Percentiles rank a stretch among this genome's conserved stretches.
These are phyloP conservation scores for Mortierella sp. DNA, from an alignment of 371 early-diverging fungal genomes.

Conservation along the genomic window DNA sequence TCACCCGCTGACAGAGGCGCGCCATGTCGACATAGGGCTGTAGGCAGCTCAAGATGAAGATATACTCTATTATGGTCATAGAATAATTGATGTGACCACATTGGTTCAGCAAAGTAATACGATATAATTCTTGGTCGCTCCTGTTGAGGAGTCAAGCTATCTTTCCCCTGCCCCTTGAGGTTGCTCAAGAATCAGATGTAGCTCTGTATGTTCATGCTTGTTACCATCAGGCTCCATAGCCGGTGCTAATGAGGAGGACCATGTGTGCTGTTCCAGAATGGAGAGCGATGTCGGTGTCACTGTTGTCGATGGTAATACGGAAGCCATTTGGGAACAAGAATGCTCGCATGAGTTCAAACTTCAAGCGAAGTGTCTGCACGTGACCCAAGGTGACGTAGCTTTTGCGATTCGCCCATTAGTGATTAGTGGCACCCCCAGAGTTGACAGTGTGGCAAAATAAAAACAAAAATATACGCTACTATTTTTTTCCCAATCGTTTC, in stretches of 20 bases:
- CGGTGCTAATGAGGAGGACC: slow-evolving; percentile 47
- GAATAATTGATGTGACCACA: neutral
- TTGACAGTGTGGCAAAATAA: no score
- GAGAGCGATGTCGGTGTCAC: slow-evolving; percentile 35
- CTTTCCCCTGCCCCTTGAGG: no score
- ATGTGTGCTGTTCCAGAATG: slow-evolving; percentile 38
- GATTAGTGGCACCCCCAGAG: no score
- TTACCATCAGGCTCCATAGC: slow-evolving; percentile 51
- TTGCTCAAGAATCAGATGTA: no score
- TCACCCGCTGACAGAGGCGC: slow-evolving; percentile 24
- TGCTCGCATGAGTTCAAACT: no score
- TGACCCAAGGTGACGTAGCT: no score
- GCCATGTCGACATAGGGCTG: slow-evolving; percentile 50
- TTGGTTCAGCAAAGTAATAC: no score
- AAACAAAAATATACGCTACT: neutral
- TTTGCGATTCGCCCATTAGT: no score
- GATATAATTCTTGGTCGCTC: no score
- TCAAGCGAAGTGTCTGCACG: no score
- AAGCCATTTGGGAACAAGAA: neutral
- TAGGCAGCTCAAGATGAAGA: slow-evolving; percentile 49
- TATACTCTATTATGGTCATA: slow-evolving; percentile 28
- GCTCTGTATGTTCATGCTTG: no score
- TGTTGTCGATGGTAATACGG: neutral
- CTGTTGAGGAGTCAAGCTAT: no score
- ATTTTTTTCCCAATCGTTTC: neutral